phyloP scores from a whole-genome alignment of 148 eudicot species.

The Bassia scoparia region DNA sequence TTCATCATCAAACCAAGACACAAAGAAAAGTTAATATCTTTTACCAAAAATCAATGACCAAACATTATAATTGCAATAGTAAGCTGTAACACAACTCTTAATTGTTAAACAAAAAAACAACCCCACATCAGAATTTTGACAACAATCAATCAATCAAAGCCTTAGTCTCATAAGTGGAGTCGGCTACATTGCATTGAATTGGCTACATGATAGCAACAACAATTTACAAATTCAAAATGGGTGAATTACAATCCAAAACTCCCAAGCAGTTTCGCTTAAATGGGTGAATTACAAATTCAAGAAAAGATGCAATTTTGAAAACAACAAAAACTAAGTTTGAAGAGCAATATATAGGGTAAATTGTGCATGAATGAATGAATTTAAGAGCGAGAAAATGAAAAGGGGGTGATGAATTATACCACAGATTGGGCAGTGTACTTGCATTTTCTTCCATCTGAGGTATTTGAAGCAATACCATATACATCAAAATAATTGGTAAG shows the following conservation, averaged over 20 bases:
- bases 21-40: neutral
- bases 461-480: neutral
- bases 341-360: slow-evolving; percentile 2
- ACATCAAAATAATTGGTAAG: neutral
- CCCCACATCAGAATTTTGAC: too few species aligned
- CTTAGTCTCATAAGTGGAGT: too few species aligned
- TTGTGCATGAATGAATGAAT: neutral
- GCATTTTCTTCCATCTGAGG: slow-evolving; percentile 33
- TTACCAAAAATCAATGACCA: neutral
- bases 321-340: neutral
- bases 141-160: too few species aligned
- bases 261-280: too few species aligned
- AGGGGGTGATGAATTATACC: slow-evolving; percentile 22
- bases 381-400: neutral
- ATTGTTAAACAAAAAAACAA: too few species aligned
- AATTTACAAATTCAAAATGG: too few species aligned
- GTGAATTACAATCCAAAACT: too few species aligned
- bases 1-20: slow-evolving; percentile 5
- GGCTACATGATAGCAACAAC: too few species aligned
- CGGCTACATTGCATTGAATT: too few species aligned
- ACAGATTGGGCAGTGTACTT: slow-evolving; percentile 56
- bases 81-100: too few species aligned
- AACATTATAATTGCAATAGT: too few species aligned
- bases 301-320: neutral
- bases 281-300: neutral